phyloP scores from a whole-genome alignment of 2,329 filamentous ascomycete species.

The Albophoma yamanashiensis region DNA sequence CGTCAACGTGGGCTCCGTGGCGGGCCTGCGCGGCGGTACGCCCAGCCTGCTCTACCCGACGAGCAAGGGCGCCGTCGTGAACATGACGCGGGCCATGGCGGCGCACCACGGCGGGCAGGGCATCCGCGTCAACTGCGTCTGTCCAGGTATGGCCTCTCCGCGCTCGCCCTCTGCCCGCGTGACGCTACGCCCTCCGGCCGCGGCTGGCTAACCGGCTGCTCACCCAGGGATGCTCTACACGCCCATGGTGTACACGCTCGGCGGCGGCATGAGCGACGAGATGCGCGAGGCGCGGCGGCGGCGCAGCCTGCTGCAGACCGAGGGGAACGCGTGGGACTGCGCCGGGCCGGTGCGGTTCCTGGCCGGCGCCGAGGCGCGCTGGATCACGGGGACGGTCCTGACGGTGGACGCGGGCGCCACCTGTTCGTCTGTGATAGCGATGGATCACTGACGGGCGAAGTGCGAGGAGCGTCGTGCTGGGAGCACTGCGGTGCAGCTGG shows the following conservation, averaged over 20 bases:
- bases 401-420: slow-evolving; percentile 32
- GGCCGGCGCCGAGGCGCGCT: slow-evolving; percentile 27
- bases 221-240: slow-evolving; percentile 30
- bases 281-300: slow-evolving; percentile 23
- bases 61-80: slow-evolving; percentile 35
- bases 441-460: not conserved
- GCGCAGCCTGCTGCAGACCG: slow-evolving; percentile 27
- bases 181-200: no score
- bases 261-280: slow-evolving; percentile 27
- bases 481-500: no score
- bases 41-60: slow-evolving; percentile 35
- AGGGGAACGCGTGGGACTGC: slow-evolving; percentile 33
- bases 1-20: slow-evolving; percentile 53
- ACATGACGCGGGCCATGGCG: slow-evolving; percentile 42
- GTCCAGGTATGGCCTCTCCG: slow-evolving; percentile 21
- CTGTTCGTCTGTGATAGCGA: slow-evolving; percentile 2
- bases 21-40: slow-evolving; percentile 38
- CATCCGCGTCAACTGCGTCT: slow-evolving; percentile 39
- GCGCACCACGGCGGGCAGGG: slow-evolving; percentile 33
- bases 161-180: no score
- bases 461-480: not conserved
- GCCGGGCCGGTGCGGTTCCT: slow-evolving; percentile 28
- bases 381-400: slow-evolving; percentile 30
- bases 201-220: not conserved
- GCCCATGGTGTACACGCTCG: slow-evolving; percentile 28